Evolutionary conservation across 495 filamentous ascomycete genomes (phyloP), one percentile per base, ranked within the genome.

Genomic region (Podospora fimiseda): DNA sequence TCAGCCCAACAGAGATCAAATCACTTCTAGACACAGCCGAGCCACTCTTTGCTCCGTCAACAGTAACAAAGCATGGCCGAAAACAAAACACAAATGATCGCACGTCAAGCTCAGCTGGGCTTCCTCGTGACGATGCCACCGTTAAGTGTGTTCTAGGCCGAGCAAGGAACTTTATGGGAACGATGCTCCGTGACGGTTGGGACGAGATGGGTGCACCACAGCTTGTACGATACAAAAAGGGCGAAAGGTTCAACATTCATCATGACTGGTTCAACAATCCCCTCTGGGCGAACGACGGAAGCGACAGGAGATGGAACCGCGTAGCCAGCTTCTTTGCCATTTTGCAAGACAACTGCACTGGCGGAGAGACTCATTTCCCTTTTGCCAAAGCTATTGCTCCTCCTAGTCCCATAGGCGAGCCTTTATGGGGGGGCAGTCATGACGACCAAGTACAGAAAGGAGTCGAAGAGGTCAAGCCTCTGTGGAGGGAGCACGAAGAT

Each of bases 131-230:
- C 13, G 62, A 73, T 49, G 67, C 66, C 0, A 57, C 69, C 11
- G 73, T 77, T 9, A 44, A 52, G 14, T 78, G 75, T 47, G 70
- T 75, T 21, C 54, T 78, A 1, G 56, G 36, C 16, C 67, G 75
- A 1, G 60, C 73, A 1, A 59, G 68, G 14, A 48, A 33, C 5
- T 77, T 78, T 56, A 53, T 78, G 43, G 75, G 75, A 19, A 68
- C 68, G 3, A 69, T 73, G 69, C 19, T 76, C 6, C 61, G 70
- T 14, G 62, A 72, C 22, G 61, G 63, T 3, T 70, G 67, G 58
- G 70, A 76, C 56, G 71, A 75, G 50, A 74, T 77, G 61, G 74
- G 74, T 0, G 67, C 70, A 0, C 70, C 74, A 21, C 75, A 78
- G 57, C 60, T 78, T n/a, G 75, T 78, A 22, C 69, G 69, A 11